Conservation (phyloP, 768 basidiomycete genomes). For the Auricularia sp. region DNA sequence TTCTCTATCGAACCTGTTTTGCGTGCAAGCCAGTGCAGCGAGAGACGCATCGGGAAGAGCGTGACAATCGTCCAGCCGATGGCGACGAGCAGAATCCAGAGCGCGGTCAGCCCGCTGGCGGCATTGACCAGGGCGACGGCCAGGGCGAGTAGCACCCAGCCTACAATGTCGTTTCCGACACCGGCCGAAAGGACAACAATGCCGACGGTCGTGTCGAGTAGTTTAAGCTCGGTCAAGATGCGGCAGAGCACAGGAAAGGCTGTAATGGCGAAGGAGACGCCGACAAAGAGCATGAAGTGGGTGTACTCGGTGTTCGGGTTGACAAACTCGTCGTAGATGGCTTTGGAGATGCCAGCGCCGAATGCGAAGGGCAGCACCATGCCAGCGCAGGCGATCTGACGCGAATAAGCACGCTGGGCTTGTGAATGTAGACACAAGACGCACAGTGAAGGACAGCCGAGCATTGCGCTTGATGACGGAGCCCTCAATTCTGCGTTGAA, state of each 20-base stretch:
- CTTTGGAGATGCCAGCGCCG: slow-evolving; percentile 56
- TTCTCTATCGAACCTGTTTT: slow-evolving; percentile 72
- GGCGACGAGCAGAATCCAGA: slow-evolving; percentile 75
- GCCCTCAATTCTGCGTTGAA: slow-evolving; percentile 50
- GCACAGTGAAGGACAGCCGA: slow-evolving; percentile 14
- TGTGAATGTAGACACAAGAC: too few relatives aligned
- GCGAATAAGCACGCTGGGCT: not conserved
- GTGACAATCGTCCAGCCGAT: slow-evolving; percentile 75
- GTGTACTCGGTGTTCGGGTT: slow-evolving; percentile 59
- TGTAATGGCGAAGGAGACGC: slow-evolving; percentile 83
- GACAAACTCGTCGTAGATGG: slow-evolving; percentile 69
- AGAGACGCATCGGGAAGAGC: slow-evolving; percentile 51
- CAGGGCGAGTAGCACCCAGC: slow-evolving; percentile 82
- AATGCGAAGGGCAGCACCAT: slow-evolving; percentile 83
- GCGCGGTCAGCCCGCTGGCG: slow-evolving; percentile 65
- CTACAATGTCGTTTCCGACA: slow-evolving; percentile 58
- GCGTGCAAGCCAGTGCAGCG: slow-evolving; percentile 61
- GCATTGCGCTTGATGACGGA: slow-evolving; percentile 52
- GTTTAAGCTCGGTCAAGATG: slow-evolving; percentile 62
- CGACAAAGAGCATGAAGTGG: slow-evolving; percentile 89
- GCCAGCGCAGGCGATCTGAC: slow-evolving; percentile 31
- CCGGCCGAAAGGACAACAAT: slow-evolving; percentile 89
- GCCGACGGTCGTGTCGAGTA: slow-evolving; percentile 86
- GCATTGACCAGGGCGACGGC: slow-evolving; percentile 90
- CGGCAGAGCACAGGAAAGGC: slow-evolving; percentile 81